These are phyloP conservation scores for Nyctanthes arbortristis DNA, from an alignment of 257 asterid species.

Conservation along the genomic window DNA sequence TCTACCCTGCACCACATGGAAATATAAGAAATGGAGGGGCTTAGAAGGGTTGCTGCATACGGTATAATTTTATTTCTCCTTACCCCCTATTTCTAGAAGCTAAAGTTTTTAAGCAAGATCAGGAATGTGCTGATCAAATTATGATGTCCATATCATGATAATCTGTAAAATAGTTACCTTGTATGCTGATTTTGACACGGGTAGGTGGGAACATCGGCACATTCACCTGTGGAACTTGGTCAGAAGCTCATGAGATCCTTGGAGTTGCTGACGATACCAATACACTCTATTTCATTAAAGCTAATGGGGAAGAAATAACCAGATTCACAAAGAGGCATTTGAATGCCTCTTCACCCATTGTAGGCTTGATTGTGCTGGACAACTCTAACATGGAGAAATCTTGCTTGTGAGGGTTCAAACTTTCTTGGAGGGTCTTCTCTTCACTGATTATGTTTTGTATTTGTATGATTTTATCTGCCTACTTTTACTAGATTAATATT, in stretches of 20 bases:
- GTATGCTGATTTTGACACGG: constrained; percentile 29
- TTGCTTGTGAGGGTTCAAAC: constrained; percentile 57
- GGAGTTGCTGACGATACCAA: constrained; percentile 82
- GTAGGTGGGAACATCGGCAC: constrained; percentile 59
- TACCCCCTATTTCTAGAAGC: constrained; percentile 7
- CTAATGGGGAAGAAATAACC: constrained; percentile 91
- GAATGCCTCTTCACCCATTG: constrained; percentile 59
- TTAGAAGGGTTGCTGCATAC: constrained; percentile 11
- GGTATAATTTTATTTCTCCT: constrained; percentile 15
- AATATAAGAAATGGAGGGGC: neutral
- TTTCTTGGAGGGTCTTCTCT: constrained; percentile 15
- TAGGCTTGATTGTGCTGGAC: constrained; percentile 70
- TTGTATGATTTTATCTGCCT: constrained; percentile 22
- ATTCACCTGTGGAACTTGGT: constrained; percentile 83
- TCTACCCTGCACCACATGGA: constrained; percentile 3
- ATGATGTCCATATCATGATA: constrained; percentile 20
- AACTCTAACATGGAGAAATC: constrained; percentile 56
- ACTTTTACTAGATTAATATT: constrained; percentile 27
- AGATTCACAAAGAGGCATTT: constrained; percentile 71
- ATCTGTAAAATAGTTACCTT: constrained; percentile 14
- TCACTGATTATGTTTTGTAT: constrained; percentile 19
- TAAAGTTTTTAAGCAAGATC: neutral
- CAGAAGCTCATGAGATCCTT: constrained; percentile 88
- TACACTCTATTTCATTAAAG: constrained; percentile 67
- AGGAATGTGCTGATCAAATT: constrained; percentile 13